These are phyloP conservation scores for Flaveria brownii DNA, from an alignment of 129 eudicot species.

Conservation along the genomic window DNA sequence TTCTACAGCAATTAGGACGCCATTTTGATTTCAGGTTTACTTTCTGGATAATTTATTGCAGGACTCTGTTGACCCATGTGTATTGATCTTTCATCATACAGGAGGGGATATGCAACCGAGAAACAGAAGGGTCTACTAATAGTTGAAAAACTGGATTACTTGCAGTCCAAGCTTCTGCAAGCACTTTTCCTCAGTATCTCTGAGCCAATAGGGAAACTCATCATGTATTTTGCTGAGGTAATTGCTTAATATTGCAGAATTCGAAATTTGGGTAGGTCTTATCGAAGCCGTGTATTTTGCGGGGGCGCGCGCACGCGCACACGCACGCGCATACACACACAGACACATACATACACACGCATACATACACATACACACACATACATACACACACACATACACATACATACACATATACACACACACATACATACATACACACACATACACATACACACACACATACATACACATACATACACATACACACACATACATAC, in stretches of 20 bases:
- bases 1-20: background rate
- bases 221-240: slow-evolving; percentile 74
- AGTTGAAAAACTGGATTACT: slow-evolving; percentile 86
- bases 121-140: slow-evolving; percentile 77
- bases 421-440: no score
- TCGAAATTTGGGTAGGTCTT: background rate
- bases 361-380: no score
- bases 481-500: no score
- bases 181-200: slow-evolving; percentile 54
- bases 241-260: background rate
- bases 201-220: slow-evolving; percentile 64
- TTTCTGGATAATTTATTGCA: slow-evolving; percentile 36
- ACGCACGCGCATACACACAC: no score
- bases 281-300: background rate
- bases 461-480: no score
- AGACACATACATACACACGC: no score
- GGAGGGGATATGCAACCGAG: slow-evolving; percentile 97
- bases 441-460: no score
- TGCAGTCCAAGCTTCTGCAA: slow-evolving; percentile 86
- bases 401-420: no score
- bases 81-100: slow-evolving; percentile 49
- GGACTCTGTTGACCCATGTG: slow-evolving; percentile 38
- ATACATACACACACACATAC: no score
- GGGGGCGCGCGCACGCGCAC: rapidly evolving
- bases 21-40: slow-evolving; percentile 32